Evolutionary conservation across 192 early-diverging fungal species (phyloP).

Genomic region (Allomyces macrogynus): DNA sequence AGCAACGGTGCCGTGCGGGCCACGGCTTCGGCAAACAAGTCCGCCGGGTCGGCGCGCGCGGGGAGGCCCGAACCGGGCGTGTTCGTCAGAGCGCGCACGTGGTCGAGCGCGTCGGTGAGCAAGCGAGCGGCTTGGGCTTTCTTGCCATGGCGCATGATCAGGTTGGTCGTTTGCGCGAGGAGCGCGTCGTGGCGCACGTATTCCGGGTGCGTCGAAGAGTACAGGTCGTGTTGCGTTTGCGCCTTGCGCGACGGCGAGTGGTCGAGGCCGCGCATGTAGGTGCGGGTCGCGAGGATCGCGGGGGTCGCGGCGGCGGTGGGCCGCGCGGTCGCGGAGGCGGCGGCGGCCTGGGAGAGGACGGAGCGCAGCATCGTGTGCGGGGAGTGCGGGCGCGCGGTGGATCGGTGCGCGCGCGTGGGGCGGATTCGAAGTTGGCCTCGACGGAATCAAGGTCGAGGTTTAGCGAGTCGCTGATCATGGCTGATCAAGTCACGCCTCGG

Average conservation of each 20-base stretch:
- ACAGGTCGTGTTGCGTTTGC: neutral
- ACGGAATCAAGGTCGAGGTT: no score
- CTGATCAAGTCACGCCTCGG: no score
- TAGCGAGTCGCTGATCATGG: no score
- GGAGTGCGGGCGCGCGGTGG: no score
- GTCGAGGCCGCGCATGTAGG: neutral
- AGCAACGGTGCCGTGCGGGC: conserved; percentile 54
- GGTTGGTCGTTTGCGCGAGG: conserved; percentile 61
- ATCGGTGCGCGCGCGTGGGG: no score
- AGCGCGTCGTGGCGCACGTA: conserved; percentile 37
- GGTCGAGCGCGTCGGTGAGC: conserved; percentile 40
- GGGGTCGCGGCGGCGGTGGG: neutral
- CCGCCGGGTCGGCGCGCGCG: conserved; percentile 31
- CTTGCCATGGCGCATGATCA: conserved; percentile 81
- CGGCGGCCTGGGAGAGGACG: no score
- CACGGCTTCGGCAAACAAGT: conserved; percentile 45
- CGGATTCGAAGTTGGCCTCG: no score
- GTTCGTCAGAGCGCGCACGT: conserved; percentile 40
- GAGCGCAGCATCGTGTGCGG: no score
- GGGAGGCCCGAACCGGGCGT: conserved; percentile 2
- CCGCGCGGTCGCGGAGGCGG: no score
- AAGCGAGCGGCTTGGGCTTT: conserved; percentile 54
- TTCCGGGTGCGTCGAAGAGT: neutral
- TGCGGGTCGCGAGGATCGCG: neutral
- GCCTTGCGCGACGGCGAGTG: neutral